Base-by-base conservation (phyloP, 106 monocot genomes). In the Dioscorea dumetorum region DNA sequence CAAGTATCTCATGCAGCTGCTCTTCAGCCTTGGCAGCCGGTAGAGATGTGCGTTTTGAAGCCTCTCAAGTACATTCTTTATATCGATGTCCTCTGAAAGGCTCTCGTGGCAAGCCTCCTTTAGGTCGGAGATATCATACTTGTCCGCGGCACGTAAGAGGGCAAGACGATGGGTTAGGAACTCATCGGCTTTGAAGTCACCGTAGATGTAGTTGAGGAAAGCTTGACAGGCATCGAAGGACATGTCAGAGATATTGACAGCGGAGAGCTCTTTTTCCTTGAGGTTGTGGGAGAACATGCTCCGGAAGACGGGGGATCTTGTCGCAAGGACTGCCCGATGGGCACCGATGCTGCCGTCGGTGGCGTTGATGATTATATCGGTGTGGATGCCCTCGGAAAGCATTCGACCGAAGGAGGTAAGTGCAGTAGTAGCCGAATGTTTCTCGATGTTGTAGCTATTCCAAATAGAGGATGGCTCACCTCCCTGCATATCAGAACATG, bases 201-300 rank as follows among this genome's bases (percentile, higher is more conserved):
- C 97, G 15, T 99, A 99, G 23, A 99, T 74, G 76, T 83, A 93
- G 78, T 81, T 75, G 67, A 99, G 82, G 72, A 99, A 85, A 22
- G 89, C 92, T 41, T 72, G 78, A 69, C 84, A 93, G 0, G 83
- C 72, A 12, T 79, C 84, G 12, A 81, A 62, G 22, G 91, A 87
- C 92, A 99, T 99, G 65, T 99, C 97, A 4, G 90, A 72, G 58
- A 99, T 92, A 59, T 92, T 67, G 8, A 99, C 81, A 0, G 72
- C 67, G n/a, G 92, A 92, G 49, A 82, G 89, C 59, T 83, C 80
- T 32, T 85, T 92, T 74, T 99, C 97, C 63, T 72, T 79, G 67
- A 99, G 87, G 61, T 89, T 59, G 79, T 90, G 91, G 4, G 97
- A 87, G 83, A 99, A 99, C 97, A 99, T 99, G 82, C 82, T 77